Percentiles rank a stretch among this genome's conserved stretches.
These are phyloP conservation scores for Corchorus capsularis DNA, from an alignment of 345 rosid genomes.

Conservation along the genomic window DNA sequence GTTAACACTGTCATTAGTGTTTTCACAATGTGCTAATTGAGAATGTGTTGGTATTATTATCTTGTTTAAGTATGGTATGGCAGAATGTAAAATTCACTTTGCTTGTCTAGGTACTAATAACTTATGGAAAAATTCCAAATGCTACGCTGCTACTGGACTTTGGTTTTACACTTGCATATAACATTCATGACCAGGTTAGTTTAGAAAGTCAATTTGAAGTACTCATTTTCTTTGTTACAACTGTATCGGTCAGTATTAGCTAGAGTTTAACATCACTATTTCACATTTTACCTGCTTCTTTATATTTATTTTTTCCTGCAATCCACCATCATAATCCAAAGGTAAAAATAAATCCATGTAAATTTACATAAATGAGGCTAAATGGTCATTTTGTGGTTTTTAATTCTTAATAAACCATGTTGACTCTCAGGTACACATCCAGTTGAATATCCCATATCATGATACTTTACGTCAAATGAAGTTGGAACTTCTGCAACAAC, in stretches of 20 bases:
- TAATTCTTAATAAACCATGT: slow-evolving; percentile 2
- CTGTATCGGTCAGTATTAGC: neutral
- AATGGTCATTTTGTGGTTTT: neutral
- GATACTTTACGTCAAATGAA: slow-evolving; percentile 60
- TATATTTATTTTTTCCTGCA: neutral
- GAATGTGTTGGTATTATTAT: neutral
- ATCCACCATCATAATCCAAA: slow-evolving; percentile 1
- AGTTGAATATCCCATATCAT: slow-evolving; percentile 42
- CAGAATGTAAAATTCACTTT: slow-evolving; percentile 5
- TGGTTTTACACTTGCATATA: slow-evolving; percentile 75
- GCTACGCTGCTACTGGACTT: slow-evolving; percentile 74
- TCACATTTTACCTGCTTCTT: neutral
- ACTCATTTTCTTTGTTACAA: neutral
- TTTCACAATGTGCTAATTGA: neutral
- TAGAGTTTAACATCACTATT: neutral
- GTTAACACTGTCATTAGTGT: neutral
- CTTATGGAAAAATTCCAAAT: slow-evolving; percentile 78
- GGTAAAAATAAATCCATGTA: neutral
- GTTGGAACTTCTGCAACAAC: slow-evolving; percentile 50
- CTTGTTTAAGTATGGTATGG: slow-evolving; percentile 6
- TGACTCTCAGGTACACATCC: slow-evolving; percentile 60
- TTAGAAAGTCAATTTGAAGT: slow-evolving; percentile 10
- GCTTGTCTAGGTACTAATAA: slow-evolving; percentile 56
- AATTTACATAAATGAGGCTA: neutral
- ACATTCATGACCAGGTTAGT: slow-evolving; percentile 74